Base-by-base conservation (phyloP, 257 asterid genomes). In the Nicotiana tomentosiformis region DNA sequence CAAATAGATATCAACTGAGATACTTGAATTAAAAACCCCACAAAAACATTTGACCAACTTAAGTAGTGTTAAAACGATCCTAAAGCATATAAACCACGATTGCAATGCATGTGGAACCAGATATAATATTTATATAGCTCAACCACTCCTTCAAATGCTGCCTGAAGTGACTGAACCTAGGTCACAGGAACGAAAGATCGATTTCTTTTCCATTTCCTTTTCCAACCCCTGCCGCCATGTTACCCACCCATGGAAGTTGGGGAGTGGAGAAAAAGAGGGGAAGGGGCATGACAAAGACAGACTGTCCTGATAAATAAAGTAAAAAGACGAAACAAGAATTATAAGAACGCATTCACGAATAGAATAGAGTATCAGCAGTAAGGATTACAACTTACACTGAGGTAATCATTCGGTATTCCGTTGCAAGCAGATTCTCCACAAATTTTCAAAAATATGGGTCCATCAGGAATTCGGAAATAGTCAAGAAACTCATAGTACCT, bases 401-500 rank as follows among this genome's bases (percentile, higher is more conserved):
- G 82, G 81, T 94, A 94, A 85, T 96, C 99, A 81, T 94, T 96
- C 62, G 91, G 16, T 84, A 96, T 93, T 85, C 99, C 99, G 79
- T 33, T 53, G 92, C 99, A 96, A 37, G 89, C 92, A 83, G 98
- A 86, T 91, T 96, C 98, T 66, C 99, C 99, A 78, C 98, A 92
- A 23, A 96, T 92, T 89, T 81, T 90, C 82, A 96, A 88, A 86
- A 96, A 96, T 83, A 96, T 89, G 1, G 99, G 99, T 62, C 98
- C 98, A 88, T 93, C 90, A 51, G 96, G 98, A 14, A 74, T 33
- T 56, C 91, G 91, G 84, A 96, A 93, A 77, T 93, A 72, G 86
- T 93, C 98, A 65, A 93, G 97, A 86, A 90, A 94, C 87, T 94
- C 97, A 83, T 91, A 96, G 83, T 93, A 96, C 29, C 99, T 95